Base-by-base conservation (phyloP, 306 rosid genomes). In the Acacia melanoxylon region DNA sequence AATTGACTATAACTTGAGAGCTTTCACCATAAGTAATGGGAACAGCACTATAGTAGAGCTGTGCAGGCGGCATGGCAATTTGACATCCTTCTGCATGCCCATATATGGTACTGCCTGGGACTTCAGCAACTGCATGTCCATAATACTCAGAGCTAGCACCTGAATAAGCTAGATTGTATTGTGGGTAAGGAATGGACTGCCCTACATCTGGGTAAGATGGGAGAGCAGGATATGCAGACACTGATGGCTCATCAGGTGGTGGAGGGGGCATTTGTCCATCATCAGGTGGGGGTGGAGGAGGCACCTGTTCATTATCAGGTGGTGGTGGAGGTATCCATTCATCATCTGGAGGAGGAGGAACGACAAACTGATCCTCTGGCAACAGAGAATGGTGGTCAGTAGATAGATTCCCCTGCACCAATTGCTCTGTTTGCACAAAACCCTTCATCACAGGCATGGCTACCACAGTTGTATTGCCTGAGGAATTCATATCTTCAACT, bases 321-420 rank as follows among this genome's bases (percentile, higher is more conserved):
- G 98, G 99, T 49, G 98, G 99, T 31, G 99, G 99, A 54, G 61
- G 61, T 54, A 95, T 91, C 99, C 99, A 96, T 82, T 93, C 98
- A 74, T 93, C 99, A 59, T 93, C 97, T 24, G 96, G 94, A 71
- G 93, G 97, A 49, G 94, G 94, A 24, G 93, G 99, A 78, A 79
- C 91, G 27, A 81, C 74, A 82, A 89, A 85, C 12, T 46, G 81
- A 72, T 90, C 88, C 68, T 80, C 87, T 45, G 85, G 72, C 58
- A 75, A 78, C 75, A 76, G 10, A 61, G 87, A 87, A 73, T 82
- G 74, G 75, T 56, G 62, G 54, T 65, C 76, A 19, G 76, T 65
- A 45, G 83, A 83, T 61, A 85, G 82, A 71, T 81, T 83, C n/a
- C 82, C 77, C 65, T 85, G 88, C 81, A 83, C 81, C 22, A 71